Evolutionary conservation across 2,329 filamentous ascomycete species (phyloP), one percentile per base, ranked within the genome.

Genomic region (Cladosporium sp.): DNA sequence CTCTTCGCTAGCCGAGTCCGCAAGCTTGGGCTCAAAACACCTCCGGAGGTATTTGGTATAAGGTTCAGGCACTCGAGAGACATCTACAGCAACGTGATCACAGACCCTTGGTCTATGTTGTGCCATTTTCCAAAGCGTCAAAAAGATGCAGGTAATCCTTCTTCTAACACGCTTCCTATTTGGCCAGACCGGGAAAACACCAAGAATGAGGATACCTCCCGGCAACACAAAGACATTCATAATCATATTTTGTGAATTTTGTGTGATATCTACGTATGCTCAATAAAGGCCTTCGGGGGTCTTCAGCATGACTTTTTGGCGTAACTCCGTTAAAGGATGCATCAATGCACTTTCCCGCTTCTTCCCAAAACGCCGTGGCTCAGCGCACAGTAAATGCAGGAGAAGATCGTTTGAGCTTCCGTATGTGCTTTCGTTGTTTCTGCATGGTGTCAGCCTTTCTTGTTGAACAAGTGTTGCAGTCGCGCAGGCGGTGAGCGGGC

Each of bases 241-340:
- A 8, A 34, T 12, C 30, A 34, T 34, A 12, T 34, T 34, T 17
- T 47, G 25, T 47, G 43, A 47, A 34, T 54, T 40, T 20, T 54
- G 20, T 43, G 28, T 55, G 51, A 38, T 55, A 55, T 55, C 39
- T 45, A 55, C 39, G 36, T 40, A 37, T 55, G 51, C 51, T 55
- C 39, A 55, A 43, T 45, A 22, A 55, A 55, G 39, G 38, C 37
- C 51, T 30, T n/a, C 40, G 20, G 11, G 39, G 19, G 11, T 22
- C 25, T 43, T 36, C 39, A 37, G 51, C 51, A 37, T 55, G 51
- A 55, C 51, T 55, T 55, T 55, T 55, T 43, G 37, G 51, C 51
- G 51, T 54, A 54, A 54, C 51, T 54, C 51, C 51, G 51, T 52
- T 34, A 54, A 54, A 7, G 51, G 51, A 54, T 54, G 51, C 51